phyloP scores from a whole-genome alignment of 257 asterid genomes.

The Jacaranda mimosifolia region DNA sequence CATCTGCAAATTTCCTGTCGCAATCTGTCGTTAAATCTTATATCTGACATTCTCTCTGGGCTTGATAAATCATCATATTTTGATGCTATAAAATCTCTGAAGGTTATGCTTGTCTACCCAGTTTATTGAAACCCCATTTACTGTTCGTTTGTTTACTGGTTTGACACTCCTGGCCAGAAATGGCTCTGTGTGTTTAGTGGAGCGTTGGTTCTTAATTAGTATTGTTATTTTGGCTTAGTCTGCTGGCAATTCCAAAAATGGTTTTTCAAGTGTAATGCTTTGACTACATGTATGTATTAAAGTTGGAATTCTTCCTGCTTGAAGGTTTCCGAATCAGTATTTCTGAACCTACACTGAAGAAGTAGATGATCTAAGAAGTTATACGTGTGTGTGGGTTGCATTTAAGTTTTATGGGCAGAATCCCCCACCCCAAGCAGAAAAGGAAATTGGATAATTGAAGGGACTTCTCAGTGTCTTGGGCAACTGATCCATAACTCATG shows the following conservation, averaged over 20 bases:
- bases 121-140: too few relatives aligned
- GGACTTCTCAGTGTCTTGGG: too few relatives aligned
- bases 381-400: slow-evolving; percentile 12
- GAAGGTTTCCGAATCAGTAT: not conserved
- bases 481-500: too few relatives aligned
- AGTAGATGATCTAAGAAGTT: slow-evolving; percentile 26
- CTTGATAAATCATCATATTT: not conserved
- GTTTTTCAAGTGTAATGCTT: not conserved
- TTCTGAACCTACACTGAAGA: not conserved
- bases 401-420: too few relatives aligned
- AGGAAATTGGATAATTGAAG: not conserved
- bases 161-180: too few relatives aligned
- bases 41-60: not conserved
- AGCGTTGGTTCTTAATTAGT: not conserved
- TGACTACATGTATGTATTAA: not conserved
- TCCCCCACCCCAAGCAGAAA: too few relatives aligned
- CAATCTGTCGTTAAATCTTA: not conserved
- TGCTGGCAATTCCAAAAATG: not conserved
- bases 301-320: not conserved
- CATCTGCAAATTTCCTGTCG: too few relatives aligned
- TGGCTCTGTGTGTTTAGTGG: too few relatives aligned
- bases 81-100: not conserved
- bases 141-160: too few relatives aligned
- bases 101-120: not conserved
- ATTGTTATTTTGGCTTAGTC: not conserved